Evolutionary conservation across 352 stramenopile species (phyloP).

Genomic region (Globisporangium uncinulatum): DNA sequence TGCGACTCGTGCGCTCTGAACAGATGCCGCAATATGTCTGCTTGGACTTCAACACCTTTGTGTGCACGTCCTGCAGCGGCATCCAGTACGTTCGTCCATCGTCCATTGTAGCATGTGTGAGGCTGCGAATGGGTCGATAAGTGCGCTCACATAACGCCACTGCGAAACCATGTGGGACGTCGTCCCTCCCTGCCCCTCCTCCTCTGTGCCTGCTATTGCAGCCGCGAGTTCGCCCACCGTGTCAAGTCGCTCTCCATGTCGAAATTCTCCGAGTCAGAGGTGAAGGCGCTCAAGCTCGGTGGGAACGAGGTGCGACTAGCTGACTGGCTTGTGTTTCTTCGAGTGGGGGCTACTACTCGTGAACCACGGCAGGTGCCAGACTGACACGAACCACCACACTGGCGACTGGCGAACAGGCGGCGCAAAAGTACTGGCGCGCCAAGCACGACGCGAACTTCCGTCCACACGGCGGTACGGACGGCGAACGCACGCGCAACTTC

Average conservation of each 20-base stretch:
- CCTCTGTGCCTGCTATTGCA: slow-evolving; percentile 13
- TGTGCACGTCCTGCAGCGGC: slow-evolving; percentile 91
- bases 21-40: slow-evolving; percentile 91
- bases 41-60: slow-evolving; percentile 92
- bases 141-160: too few species aligned
- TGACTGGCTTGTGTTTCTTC: not conserved
- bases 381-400: too few species aligned
- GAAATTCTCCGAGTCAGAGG: slow-evolving; percentile 90
- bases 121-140: not conserved
- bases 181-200: not conserved
- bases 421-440: slow-evolving; percentile 80
- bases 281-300: slow-evolving; percentile 85
- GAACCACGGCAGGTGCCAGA: too few species aligned
- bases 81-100: slow-evolving; percentile 76
- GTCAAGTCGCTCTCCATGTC: slow-evolving; percentile 94
- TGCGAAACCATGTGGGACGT: too few species aligned
- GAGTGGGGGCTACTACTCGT: not conserved
- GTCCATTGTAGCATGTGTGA: not conserved
- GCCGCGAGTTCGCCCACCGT: slow-evolving; percentile 89
- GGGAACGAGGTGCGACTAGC: slow-evolving; percentile 74
- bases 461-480: slow-evolving; percentile 59
- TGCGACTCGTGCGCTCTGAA: not conserved
- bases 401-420: slow-evolving; percentile 31
- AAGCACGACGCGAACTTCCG: slow-evolving; percentile 81
- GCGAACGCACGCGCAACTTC: slow-evolving; percentile 85